phyloP scores from a whole-genome alignment of 75 land plant species.

The Chamaecyparis obtusa region DNA sequence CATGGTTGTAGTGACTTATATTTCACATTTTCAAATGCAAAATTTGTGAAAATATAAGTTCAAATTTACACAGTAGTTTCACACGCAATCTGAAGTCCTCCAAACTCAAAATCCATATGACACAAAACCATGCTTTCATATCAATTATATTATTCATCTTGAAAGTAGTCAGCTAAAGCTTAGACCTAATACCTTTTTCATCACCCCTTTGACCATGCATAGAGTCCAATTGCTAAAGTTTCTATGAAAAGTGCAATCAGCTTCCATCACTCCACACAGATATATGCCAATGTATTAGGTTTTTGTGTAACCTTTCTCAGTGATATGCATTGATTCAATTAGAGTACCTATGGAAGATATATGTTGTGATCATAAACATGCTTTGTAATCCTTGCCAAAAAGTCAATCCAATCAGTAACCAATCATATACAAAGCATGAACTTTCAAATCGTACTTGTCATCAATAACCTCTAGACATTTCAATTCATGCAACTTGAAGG shows the following conservation, averaged over 20 bases:
- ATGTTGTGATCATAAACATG: neutral
- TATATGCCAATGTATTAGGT: neutral
- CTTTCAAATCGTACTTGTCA: neutral
- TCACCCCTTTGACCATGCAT: no score
- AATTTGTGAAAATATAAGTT: neutral
- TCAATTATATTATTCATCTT: no score
- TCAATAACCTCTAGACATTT: neutral
- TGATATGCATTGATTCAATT: neutral
- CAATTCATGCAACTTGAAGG: neutral
- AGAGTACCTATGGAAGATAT: neutral
- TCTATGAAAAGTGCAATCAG: no score
- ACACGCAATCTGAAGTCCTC: neutral
- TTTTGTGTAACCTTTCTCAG: neutral
- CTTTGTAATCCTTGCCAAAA: neutral
- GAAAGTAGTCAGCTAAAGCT: no score
- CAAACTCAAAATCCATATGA: neutral
- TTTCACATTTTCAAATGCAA: neutral
- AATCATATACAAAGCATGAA: neutral
- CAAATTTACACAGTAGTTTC: slow-evolving; percentile 1
- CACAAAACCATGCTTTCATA: no score
- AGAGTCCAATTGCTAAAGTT: no score
- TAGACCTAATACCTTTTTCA: no score
- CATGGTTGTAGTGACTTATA: no score
- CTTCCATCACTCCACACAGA: neutral
- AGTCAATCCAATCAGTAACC: neutral